Conservation (phyloP, 1,284 basidiomycete genomes). For the Volvariella volvacea region DNA sequence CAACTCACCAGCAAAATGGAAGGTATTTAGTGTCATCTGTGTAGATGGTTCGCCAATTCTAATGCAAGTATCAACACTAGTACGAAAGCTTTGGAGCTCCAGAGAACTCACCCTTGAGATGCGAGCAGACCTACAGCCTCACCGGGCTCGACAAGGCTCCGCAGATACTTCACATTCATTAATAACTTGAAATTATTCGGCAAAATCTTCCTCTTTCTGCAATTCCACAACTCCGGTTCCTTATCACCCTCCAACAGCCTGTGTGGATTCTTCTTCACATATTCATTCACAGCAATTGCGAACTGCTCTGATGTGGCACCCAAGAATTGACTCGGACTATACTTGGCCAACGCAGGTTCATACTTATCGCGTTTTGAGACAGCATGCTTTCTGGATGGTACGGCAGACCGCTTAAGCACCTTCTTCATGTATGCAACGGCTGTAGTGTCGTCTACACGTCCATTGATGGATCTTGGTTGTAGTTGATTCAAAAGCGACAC, state of each 20-base stretch:
- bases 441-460: slow-evolving; percentile 58
- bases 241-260: slow-evolving; percentile 64
- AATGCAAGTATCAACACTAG: slow-evolving; percentile 10
- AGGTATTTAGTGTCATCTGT: slow-evolving; percentile 99
- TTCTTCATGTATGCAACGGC: slow-evolving; percentile 85
- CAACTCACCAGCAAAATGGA: slow-evolving; percentile 89
- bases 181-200: slow-evolving; percentile 67
- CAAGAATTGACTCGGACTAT: slow-evolving; percentile 75
- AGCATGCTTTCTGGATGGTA: slow-evolving; percentile 38
- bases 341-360: slow-evolving; percentile 74
- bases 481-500: slow-evolving; percentile 74
- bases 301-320: slow-evolving; percentile 94
- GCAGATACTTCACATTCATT: slow-evolving; percentile 90
- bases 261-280: slow-evolving; percentile 76
- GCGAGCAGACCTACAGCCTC: slow-evolving; percentile 97
- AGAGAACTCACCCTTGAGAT: slow-evolving; percentile 80
- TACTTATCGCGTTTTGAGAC: slow-evolving; percentile 45
- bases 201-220: slow-evolving; percentile 43
- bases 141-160: slow-evolving; percentile 92
- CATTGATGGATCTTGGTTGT: slow-evolving; percentile 53
- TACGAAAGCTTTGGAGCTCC: background rate
- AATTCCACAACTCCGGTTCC: slow-evolving; percentile 29
- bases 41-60: slow-evolving; percentile 99
- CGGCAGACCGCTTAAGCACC: slow-evolving; percentile 68
- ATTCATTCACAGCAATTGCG: slow-evolving; percentile 76